phyloP scores from a whole-genome alignment of 2,329 filamentous ascomycete species.

The Aspergillus melleus region DNA sequence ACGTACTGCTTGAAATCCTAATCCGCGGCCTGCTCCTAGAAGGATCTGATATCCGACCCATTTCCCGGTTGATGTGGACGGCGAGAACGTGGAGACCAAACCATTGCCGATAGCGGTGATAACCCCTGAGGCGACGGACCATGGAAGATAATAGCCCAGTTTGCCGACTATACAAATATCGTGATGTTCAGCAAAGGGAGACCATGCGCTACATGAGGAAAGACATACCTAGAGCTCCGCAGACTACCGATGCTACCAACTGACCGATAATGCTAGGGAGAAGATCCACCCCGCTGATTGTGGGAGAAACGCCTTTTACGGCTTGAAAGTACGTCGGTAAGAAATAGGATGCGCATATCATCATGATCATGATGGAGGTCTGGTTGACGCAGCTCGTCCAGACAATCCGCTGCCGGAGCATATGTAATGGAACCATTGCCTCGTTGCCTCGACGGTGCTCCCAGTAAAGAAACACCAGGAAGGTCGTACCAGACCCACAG shows the following conservation, averaged over 20 bases:
- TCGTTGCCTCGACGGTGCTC: slow-evolving; percentile 10
- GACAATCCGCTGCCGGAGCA: slow-evolving; percentile 9
- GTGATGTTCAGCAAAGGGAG: neutral
- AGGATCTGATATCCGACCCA: slow-evolving; percentile 54
- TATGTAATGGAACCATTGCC: slow-evolving; percentile 15
- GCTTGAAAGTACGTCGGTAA: slow-evolving; percentile 53
- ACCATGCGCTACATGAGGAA: neutral
- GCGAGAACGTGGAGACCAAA: slow-evolving; percentile 43
- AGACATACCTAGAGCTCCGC: slow-evolving; percentile 33
- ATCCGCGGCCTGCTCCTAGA: slow-evolving; percentile 46
- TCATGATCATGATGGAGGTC: slow-evolving; percentile 30
- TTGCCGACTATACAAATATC: slow-evolving; percentile 19
- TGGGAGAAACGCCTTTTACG: slow-evolving; percentile 29
- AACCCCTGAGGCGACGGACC: slow-evolving; percentile 27
- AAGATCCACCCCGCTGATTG: slow-evolving; percentile 28
- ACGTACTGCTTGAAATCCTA: slow-evolving; percentile 19
- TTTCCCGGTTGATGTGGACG: slow-evolving; percentile 34
- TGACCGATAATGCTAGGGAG: slow-evolving; percentile 33
- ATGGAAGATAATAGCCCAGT: slow-evolving; percentile 37
- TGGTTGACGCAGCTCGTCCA: slow-evolving; percentile 31
- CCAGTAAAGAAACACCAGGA: slow-evolving; percentile 10
- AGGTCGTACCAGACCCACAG: slow-evolving; percentile 16
- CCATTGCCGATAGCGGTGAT: slow-evolving; percentile 39
- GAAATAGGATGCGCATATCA: slow-evolving; percentile 40
- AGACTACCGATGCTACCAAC: slow-evolving; percentile 31